A percentile compares a stretch with the other conserved stretches of the same genome.
phyloP scores from a whole-genome alignment of 2,329 filamentous ascomycete species.

The Alternaria incomplexa region DNA sequence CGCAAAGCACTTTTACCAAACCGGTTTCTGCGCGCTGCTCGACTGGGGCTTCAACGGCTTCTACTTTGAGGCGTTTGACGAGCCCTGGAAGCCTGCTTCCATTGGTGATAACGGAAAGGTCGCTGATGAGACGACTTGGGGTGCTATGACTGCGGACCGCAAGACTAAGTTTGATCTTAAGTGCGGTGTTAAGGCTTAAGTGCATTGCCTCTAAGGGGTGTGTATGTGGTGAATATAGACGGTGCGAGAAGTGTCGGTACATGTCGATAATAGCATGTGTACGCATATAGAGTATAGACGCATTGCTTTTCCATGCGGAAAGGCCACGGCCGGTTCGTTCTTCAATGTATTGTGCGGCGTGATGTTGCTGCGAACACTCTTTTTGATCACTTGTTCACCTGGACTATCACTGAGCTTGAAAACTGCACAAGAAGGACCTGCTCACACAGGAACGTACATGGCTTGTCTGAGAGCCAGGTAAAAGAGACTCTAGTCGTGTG shows the following conservation, averaged over 20 bases:
- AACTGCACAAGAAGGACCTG: neutral
- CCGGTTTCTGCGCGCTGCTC: conserved; percentile 68
- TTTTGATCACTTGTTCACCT: rapidly evolving
- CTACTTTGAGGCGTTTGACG: conserved; percentile 77
- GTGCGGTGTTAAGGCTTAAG: conserved; percentile 46
- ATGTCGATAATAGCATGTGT: neutral
- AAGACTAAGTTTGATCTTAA: conserved; percentile 62
- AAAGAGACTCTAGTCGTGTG: neutral
- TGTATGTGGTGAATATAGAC: neutral
- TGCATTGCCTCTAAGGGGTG: neutral
- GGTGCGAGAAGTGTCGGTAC: neutral
- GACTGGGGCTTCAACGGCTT: conserved; percentile 72
- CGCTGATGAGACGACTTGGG: conserved; percentile 72
- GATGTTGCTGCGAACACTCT: neutral
- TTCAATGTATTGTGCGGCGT: neutral
- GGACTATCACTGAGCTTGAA: neutral
- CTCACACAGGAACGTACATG: neutral
- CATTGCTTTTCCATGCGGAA: neutral
- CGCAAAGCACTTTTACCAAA: conserved; percentile 65
- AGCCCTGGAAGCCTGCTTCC: conserved; percentile 71
- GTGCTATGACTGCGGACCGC: conserved; percentile 67
- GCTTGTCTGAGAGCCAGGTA: neutral
- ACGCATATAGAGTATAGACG: neutral
- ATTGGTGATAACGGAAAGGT: conserved; percentile 67
- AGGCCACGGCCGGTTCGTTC: neutral